These are phyloP conservation scores for Aspergillus diversus DNA, from an alignment of 495 filamentous ascomycete genomes.

Conservation along the genomic window DNA sequence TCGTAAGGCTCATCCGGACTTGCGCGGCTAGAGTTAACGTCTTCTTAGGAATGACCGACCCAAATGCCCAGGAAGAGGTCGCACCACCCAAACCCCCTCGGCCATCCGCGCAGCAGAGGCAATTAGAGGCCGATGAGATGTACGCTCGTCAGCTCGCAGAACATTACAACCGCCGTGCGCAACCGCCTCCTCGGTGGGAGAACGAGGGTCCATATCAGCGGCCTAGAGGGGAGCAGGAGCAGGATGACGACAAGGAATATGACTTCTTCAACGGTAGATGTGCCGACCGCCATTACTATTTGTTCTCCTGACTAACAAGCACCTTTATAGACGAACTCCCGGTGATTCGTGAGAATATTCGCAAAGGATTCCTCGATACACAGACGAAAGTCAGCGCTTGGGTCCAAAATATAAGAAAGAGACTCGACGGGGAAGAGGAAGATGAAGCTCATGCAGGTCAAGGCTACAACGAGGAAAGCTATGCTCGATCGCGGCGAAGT, in stretches of 20 bases:
- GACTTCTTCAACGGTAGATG: slow-evolving; percentile 83
- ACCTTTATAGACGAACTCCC: slow-evolving; percentile 76
- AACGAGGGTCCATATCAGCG: slow-evolving; percentile 41
- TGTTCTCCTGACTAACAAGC: slow-evolving; percentile 21
- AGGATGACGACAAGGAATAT: slow-evolving; percentile 67
- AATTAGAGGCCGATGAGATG: slow-evolving; percentile 87
- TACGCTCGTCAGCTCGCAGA: slow-evolving; percentile 94
- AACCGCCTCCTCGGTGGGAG: slow-evolving; percentile 46
- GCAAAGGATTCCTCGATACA: slow-evolving; percentile 93
- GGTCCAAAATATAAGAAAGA: slow-evolving; percentile 88
- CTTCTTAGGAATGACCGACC: slow-evolving; percentile 84
- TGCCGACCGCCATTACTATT: background rate
- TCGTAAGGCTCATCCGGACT: slow-evolving; percentile 28
- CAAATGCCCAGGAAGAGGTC: slow-evolving; percentile 73
- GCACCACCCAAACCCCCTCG: slow-evolving; percentile 73
- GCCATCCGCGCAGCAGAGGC: slow-evolving; percentile 69
- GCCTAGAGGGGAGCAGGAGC: slow-evolving; percentile 37
- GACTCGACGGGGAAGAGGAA: slow-evolving; percentile 81
- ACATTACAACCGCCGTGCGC: slow-evolving; percentile 69
- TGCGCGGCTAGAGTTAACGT: slow-evolving; percentile 14
- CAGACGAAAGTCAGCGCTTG: slow-evolving; percentile 91
- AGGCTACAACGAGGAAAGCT: slow-evolving; percentile 44
- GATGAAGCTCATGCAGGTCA: slow-evolving; percentile 54
- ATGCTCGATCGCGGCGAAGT: slow-evolving; percentile 54
- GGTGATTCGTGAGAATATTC: slow-evolving; percentile 88